Conservation (phyloP, 768 basidiomycete genomes). For the Multifurca ochricompacta region DNA sequence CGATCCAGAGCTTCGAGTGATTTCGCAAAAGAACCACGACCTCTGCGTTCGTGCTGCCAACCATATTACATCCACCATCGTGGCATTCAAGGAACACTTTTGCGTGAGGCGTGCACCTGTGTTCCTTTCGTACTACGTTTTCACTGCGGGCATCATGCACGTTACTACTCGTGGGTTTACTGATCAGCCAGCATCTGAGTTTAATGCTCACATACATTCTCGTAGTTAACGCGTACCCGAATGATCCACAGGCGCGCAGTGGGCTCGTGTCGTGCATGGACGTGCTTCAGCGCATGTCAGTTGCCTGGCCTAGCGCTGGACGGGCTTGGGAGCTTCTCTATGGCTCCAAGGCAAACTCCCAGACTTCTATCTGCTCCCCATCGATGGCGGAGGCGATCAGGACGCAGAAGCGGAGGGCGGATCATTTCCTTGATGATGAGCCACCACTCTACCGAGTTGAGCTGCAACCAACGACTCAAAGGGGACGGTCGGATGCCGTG, state of each 20-base stretch:
- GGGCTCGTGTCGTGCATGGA: constrained; percentile 64
- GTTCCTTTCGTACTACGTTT: constrained; percentile 72
- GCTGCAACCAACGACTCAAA: constrained; percentile 4
- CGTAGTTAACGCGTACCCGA: constrained; percentile 53
- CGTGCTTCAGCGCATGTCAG: constrained; percentile 53
- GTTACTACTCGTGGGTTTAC: constrained; percentile 53
- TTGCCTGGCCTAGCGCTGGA: constrained; percentile 69
- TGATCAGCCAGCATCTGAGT: background rate
- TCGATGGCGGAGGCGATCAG: constrained; percentile 23
- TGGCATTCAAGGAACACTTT: constrained; percentile 56
- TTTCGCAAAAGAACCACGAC: constrained; percentile 59
- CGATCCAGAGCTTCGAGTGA: constrained; percentile 46
- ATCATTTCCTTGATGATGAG: constrained; percentile 32
- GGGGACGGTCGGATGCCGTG: constrained; percentile 4
- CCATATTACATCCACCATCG: constrained; percentile 62
- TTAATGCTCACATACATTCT: background rate
- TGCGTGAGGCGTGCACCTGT: constrained; percentile 53
- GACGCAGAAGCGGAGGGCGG: constrained; percentile 54
- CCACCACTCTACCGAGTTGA: constrained; percentile 4
- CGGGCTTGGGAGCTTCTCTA: constrained; percentile 67
- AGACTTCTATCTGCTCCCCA: constrained; percentile 1
- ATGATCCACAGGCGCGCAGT: constrained; percentile 60
- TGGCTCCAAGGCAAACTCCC: constrained; percentile 43
- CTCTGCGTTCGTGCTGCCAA: constrained; percentile 73
- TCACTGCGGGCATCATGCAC: constrained; percentile 76